Conservation (phyloP, 2,329 filamentous ascomycete genomes). For the Hypoxylon sp. region DNA sequence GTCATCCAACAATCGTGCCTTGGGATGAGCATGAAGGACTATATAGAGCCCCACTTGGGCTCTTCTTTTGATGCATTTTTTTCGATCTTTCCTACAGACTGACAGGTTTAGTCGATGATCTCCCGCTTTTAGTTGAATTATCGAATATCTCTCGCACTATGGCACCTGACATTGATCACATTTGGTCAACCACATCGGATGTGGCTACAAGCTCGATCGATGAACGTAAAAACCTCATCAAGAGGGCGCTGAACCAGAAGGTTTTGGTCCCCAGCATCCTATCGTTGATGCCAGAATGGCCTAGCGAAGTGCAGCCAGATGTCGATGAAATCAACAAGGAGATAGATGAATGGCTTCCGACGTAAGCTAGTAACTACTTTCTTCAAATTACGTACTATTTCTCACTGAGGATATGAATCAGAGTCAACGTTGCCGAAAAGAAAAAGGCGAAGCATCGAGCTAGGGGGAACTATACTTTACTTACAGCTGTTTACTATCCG, state of each 20-base stretch:
- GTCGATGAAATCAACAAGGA: slow-evolving; percentile 49
- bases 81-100: background rate
- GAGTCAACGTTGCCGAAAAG: slow-evolving; percentile 48
- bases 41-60: slow-evolving; percentile 22
- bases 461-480: slow-evolving; percentile 50
- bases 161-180: slow-evolving; percentile 44
- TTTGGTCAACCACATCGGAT: slow-evolving; percentile 21
- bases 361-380: slow-evolving; percentile 35
- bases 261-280: slow-evolving; percentile 49
- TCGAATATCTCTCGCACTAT: slow-evolving; percentile 29
- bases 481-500: slow-evolving; percentile 51
- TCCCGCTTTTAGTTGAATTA: background rate
- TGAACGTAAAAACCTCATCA: slow-evolving; percentile 48
- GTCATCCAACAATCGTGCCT: background rate
- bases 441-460: slow-evolving; percentile 52
- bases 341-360: slow-evolving; percentile 51
- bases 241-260: slow-evolving; percentile 47
- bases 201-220: slow-evolving; percentile 25
- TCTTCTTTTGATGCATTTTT: background rate
- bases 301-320: slow-evolving; percentile 48
- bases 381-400: background rate
- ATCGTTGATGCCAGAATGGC: slow-evolving; percentile 52
- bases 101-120: background rate
- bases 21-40: slow-evolving; percentile 2
- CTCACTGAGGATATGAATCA: slow-evolving; percentile 33